Conservation (phyloP, 768 basidiomycete species). For the Lyophyllum atratum region DNA sequence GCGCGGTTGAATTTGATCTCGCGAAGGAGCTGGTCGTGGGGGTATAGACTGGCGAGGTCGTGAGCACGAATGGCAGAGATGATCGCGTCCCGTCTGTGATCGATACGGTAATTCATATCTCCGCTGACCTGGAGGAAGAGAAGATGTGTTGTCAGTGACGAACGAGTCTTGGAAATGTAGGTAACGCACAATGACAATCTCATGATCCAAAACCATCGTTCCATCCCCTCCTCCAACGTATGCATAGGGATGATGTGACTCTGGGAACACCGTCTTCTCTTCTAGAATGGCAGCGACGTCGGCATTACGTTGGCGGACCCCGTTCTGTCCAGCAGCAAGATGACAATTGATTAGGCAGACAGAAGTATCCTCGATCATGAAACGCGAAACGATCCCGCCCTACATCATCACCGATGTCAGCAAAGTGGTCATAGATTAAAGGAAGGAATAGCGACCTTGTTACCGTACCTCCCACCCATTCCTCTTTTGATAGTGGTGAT, state of each 20-base stretch:
- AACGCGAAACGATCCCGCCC: slow-evolving; percentile 90
- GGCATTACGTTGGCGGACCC: slow-evolving; percentile 78
- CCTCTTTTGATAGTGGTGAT: slow-evolving; percentile 90
- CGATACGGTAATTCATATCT: slow-evolving; percentile 97
- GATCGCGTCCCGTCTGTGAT: slow-evolving; percentile 85
- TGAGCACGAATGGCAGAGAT: slow-evolving; percentile 67
- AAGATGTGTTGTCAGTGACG: not conserved
- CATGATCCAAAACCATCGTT: slow-evolving; percentile 91
- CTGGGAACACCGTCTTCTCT: slow-evolving; percentile 68
- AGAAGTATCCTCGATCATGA: slow-evolving; percentile 90
- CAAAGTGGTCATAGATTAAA: not conserved
- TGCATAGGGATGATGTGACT: slow-evolving; percentile 56
- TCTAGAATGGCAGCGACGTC: slow-evolving; percentile 90
- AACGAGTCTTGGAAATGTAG: not conserved
- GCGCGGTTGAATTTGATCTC: slow-evolving; percentile 87
- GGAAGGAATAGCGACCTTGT: slow-evolving; percentile 65
- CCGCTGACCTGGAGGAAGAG: slow-evolving; percentile 66
- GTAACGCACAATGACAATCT: slow-evolving; percentile 80
- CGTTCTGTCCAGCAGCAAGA: slow-evolving; percentile 92
- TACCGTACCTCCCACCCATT: slow-evolving; percentile 91
- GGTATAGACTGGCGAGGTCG: slow-evolving; percentile 62
- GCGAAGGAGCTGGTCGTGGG: slow-evolving; percentile 87
- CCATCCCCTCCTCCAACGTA: slow-evolving; percentile 94
- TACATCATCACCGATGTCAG: slow-evolving; percentile 27
- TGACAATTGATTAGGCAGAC: slow-evolving; percentile 97